Conservation (phyloP, 176 grass and related monocot species). For the Melocanna baccifera region DNA sequence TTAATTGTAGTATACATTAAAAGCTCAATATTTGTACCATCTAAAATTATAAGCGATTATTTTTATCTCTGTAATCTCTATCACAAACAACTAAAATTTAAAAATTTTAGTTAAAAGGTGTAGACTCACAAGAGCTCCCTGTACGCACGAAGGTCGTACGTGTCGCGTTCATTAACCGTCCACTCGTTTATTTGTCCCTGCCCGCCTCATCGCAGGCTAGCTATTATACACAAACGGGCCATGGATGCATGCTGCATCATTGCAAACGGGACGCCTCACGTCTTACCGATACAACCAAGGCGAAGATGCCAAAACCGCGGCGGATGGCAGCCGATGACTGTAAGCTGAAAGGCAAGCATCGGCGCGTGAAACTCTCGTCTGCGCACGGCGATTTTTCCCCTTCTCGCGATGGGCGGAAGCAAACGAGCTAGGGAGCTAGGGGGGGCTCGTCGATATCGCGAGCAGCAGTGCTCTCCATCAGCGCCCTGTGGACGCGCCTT, state of each 20-base stretch:
- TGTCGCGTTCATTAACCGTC: not conserved
- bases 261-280: not conserved
- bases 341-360: not conserved
- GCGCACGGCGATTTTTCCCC: not conserved
- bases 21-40: too few species aligned
- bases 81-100: too few species aligned
- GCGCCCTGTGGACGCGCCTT: not conserved
- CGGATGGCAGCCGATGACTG: slow-evolving; percentile 6
- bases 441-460: not conserved
- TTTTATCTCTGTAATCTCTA: too few species aligned
- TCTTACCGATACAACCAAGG: not conserved
- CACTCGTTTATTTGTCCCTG: not conserved
- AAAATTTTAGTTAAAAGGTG: too few species aligned
- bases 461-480: slow-evolving; percentile 6
- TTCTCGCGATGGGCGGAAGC: slow-evolving; percentile 12
- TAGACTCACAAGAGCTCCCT: too few species aligned
- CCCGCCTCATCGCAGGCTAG: not conserved
- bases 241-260: not conserved
- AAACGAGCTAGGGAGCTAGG: not conserved
- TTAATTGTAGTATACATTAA: too few species aligned
- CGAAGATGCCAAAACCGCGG: not conserved
- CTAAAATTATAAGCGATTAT: too few species aligned
- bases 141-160: not conserved
- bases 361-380: not conserved
- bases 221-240: not conserved